Evolutionary conservation across 352 stramenopile genomes (phyloP).

Genomic region (Thalassiosira livingstoniorum): DNA sequence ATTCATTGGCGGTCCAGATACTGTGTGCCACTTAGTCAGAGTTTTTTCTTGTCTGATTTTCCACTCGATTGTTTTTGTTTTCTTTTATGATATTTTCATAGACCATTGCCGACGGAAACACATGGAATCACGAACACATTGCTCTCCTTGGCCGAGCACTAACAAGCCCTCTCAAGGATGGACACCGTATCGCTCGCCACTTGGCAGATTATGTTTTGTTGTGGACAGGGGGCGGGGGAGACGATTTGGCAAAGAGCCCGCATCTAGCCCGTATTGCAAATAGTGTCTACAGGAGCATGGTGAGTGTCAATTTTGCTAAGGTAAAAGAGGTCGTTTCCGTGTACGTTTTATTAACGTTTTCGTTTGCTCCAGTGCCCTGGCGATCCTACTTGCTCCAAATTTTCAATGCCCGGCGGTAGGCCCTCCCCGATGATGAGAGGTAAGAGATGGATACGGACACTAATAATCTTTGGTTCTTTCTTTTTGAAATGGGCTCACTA

Average conservation of each 20-base stretch:
- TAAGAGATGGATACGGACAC: too few relatives aligned
- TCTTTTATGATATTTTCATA: background rate
- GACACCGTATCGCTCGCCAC: slow-evolving; percentile 85
- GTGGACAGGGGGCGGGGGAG: slow-evolving; percentile 85
- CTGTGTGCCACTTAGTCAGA: too few relatives aligned
- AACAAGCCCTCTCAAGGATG: slow-evolving; percentile 81
- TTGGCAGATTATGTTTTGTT: slow-evolving; percentile 88
- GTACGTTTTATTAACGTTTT: background rate
- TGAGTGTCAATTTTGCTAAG: slow-evolving; percentile 9
- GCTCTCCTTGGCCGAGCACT: slow-evolving; percentile 83
- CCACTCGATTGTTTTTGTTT: too few relatives aligned
- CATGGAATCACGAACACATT: slow-evolving; percentile 90
- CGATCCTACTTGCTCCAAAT: slow-evolving; percentile 51
- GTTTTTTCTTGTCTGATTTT: too few relatives aligned
- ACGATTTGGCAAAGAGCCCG: slow-evolving; percentile 87
- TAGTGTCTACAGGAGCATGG: slow-evolving; percentile 68
- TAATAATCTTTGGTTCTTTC: too few relatives aligned
- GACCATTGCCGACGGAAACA: slow-evolving; percentile 89
- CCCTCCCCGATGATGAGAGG: slow-evolving; percentile 60
- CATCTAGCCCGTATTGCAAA: slow-evolving; percentile 86
- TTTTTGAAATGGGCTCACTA: too few relatives aligned
- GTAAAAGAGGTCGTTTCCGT: too few relatives aligned
- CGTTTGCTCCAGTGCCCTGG: slow-evolving; percentile 27
- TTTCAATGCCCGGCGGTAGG: slow-evolving; percentile 25
- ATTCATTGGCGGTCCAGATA: background rate